These are phyloP conservation scores for Alternaria atra DNA, from an alignment of 2,329 filamentous ascomycete species.

Conservation along the genomic window DNA sequence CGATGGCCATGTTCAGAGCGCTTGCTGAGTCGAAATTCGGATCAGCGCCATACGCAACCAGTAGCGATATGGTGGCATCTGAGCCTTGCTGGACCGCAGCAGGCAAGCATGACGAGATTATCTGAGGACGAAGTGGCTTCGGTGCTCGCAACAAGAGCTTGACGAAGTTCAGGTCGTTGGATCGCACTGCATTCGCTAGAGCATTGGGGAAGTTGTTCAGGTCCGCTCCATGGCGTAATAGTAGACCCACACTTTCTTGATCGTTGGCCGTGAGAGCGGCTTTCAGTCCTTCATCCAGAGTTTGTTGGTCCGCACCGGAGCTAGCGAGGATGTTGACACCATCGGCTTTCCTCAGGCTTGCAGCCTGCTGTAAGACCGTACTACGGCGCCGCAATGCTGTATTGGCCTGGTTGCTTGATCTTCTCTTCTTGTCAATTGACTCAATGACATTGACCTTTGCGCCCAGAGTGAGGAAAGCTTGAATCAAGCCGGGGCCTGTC, in stretches of 20 bases:
- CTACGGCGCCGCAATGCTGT: conserved; percentile 40
- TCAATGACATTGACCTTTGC: conserved; percentile 46
- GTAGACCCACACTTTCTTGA: conserved; percentile 42
- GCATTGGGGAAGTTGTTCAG: conserved; percentile 43
- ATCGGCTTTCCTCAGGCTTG: conserved; percentile 41
- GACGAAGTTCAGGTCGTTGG: conserved; percentile 42
- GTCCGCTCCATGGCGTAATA: conserved; percentile 48
- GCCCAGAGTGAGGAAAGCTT: conserved; percentile 45
- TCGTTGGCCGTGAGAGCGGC: conserved; percentile 45
- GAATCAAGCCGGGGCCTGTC: conserved; percentile 42
- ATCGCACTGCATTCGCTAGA: conserved; percentile 42
- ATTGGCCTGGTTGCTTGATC: conserved; percentile 26
- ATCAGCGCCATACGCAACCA: conserved; percentile 46
- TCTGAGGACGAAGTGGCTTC: conserved; percentile 40
- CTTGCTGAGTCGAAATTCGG: conserved; percentile 47
- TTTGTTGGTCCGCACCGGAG: conserved; percentile 47
- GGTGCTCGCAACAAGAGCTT: conserved; percentile 44
- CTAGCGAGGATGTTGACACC: conserved; percentile 44
- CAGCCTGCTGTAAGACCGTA: conserved; percentile 48
- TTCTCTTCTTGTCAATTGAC: conserved; percentile 28
- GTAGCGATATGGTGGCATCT: conserved; percentile 37
- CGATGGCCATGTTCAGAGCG: conserved; percentile 45
- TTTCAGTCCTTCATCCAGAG: conserved; percentile 45
- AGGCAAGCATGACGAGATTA: conserved; percentile 45
- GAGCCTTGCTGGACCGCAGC: conserved; percentile 46